These are phyloP conservation scores for Populus davidiana DNA, from an alignment of 345 rosid species.

Conservation along the genomic window DNA sequence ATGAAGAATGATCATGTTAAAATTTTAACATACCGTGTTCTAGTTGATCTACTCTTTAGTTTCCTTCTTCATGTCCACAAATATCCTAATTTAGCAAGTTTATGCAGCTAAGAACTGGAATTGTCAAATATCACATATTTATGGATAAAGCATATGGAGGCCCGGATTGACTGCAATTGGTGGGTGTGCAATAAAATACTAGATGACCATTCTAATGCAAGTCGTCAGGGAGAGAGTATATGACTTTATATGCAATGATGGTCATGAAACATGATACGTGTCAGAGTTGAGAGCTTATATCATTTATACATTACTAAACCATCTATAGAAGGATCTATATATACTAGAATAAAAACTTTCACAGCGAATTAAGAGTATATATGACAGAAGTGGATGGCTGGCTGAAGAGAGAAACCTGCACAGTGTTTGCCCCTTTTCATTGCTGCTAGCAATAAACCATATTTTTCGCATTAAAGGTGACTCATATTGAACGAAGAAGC, in stretches of 20 bases:
- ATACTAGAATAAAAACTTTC: not conserved
- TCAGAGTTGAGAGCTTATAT: not conserved
- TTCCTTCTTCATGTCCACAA: not conserved
- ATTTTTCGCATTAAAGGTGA: conserved; percentile 62
- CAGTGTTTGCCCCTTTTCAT: conserved; percentile 69
- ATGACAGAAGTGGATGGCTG: not conserved
- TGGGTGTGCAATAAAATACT: not conserved
- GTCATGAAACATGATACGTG: not conserved
- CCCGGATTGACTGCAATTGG: not conserved
- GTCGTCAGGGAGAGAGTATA: not conserved
- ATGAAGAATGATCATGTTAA: not conserved
- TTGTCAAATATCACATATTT: not conserved
- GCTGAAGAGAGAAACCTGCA: conserved; percentile 58
- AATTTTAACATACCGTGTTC: not conserved
- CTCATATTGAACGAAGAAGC: conserved; percentile 91
- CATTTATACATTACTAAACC: not conserved
- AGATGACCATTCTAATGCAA: not conserved
- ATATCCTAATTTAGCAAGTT: not conserved
- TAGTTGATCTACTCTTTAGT: not conserved
- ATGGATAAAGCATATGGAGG: not conserved
- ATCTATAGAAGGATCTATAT: not conserved
- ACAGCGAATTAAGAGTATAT: not conserved
- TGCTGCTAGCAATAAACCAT: conserved; percentile 84
- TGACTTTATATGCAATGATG: not conserved
- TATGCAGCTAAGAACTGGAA: not conserved